Percentiles rank a stretch among this genome's conserved stretches.
These are phyloP conservation scores for Boletus insuetus DNA, from an alignment of 768 basidiomycete species.

Conservation along the genomic window DNA sequence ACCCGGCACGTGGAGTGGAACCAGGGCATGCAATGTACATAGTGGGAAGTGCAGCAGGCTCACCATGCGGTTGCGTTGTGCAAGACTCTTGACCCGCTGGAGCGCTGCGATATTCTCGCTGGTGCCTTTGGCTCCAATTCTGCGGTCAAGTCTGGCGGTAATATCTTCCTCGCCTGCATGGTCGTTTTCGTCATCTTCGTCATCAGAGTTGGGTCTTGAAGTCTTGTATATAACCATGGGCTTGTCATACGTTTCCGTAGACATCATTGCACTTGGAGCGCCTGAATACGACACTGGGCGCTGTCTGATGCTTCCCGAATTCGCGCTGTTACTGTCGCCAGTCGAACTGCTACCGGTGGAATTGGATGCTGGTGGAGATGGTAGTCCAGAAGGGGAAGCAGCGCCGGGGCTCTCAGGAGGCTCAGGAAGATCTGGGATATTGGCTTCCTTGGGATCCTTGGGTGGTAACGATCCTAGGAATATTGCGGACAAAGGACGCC, in stretches of 20 bases:
- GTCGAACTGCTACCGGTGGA: conserved; percentile 81
- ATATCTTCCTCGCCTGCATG: conserved; percentile 59
- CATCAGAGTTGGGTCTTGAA: conserved; percentile 35
- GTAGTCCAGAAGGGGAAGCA: conserved; percentile 62
- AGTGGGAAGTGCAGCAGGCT: conserved; percentile 30
- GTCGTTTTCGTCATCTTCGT: conserved; percentile 49
- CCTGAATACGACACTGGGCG: conserved; percentile 29
- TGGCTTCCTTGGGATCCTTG: conserved; percentile 35
- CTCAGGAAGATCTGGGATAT: conserved; percentile 67
- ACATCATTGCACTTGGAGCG: conserved; percentile 35
- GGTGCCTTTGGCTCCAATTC: conserved; percentile 34
- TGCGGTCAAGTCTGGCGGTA: conserved; percentile 51
- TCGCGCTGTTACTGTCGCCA: conserved; percentile 51
- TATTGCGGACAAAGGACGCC: conserved; percentile 61
- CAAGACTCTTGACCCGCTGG: conserved; percentile 66
- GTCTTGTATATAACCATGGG: conserved; percentile 25
- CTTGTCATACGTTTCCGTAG: conserved; percentile 40
- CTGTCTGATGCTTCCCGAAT: conserved; percentile 39
- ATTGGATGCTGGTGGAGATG: conserved; percentile 83
- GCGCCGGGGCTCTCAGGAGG: conserved; percentile 60
- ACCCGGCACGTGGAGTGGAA: conserved; percentile 32
- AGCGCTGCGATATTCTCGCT: conserved; percentile 59
- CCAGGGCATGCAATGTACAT: conserved; percentile 26
- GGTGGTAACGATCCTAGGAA: conserved; percentile 48
- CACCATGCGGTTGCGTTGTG: conserved; percentile 73